Evolutionary conservation across 768 basidiomycete species (phyloP).

Genomic region (Pleurotus eryngii): DNA sequence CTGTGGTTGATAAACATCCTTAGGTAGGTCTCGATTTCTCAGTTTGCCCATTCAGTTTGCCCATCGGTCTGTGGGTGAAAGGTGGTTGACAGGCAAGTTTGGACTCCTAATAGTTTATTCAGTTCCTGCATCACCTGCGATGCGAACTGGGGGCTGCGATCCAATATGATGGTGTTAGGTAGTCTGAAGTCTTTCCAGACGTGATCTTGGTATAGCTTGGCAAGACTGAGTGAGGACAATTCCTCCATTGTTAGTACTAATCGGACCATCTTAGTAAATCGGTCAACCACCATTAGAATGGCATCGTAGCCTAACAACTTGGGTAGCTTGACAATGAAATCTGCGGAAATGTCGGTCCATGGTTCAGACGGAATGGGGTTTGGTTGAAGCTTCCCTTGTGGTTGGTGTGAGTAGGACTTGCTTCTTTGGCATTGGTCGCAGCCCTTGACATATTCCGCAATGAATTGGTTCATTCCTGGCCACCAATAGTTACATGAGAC

Average conservation of each 20-base stretch:
- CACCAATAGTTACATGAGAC: constrained; percentile 16
- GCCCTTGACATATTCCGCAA: not conserved
- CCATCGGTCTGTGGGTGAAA: too few species aligned
- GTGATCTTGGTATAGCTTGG: too few species aligned
- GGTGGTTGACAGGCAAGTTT: too few species aligned
- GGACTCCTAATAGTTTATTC: too few species aligned
- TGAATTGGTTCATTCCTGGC: constrained; percentile 11
- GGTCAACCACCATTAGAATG: constrained; percentile 30
- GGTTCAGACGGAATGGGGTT: constrained; percentile 7
- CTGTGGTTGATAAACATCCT: too few species aligned
- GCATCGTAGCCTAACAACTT: constrained; percentile 22
- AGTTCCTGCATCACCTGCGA: too few species aligned
- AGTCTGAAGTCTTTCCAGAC: too few species aligned
- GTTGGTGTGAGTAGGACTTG: not conserved
- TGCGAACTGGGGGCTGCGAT: too few species aligned
- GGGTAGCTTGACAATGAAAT: constrained; percentile 19
- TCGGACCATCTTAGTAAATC: constrained; percentile 15
- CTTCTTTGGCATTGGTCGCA: too few species aligned
- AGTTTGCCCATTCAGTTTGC: too few species aligned
- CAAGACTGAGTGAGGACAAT: not conserved
- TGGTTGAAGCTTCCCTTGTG: constrained; percentile 8
- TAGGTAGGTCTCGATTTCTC: too few species aligned
- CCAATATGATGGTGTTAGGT: too few species aligned
- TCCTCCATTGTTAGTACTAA: constrained; percentile 11
- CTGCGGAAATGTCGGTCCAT: constrained; percentile 25